Base-by-base conservation (phyloP, 345 rosid genomes). In the Pelargonium nanum region DNA sequence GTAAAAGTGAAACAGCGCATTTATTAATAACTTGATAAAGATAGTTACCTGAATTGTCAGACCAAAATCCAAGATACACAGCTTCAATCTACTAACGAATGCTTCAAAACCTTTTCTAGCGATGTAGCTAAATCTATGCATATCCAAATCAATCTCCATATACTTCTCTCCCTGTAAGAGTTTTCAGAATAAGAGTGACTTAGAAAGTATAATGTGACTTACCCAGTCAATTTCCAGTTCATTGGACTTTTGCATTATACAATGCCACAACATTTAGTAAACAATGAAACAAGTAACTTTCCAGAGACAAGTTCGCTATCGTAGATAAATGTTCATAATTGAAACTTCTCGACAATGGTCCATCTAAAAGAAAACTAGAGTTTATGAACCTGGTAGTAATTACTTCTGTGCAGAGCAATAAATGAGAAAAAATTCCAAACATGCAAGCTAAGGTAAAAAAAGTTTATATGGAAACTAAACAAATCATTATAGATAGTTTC, bases 121-220 rank as follows among this genome's bases (percentile, higher is more conserved):
- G 48, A 87, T 74, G 77, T 79, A 84, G 75, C 91, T 75, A 68
- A 84, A 87, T 70, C 87, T 76, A 57, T 87, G 91, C 77, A 87
- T 78, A 69, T 87, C 95, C 6, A 87, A 58, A 68, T 87, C 95
- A 60, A 87, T 84, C 78, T 87, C 91, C n/a, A 87, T 74, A 77
- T 84, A 84, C 66, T 82, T 82, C 20, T 77, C 82, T 23, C 95
- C 95, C 91, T 84, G 67, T 32, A 56, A 52, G 2, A 17, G 4
- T 51, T 10, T 19, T 17, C 19, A 19, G 21, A 51, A 51, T 34
- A 3, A 17, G 20, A 17, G 52, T 28, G 4, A 28, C 34, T 28
- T 28, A 28, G 34, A 28, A 28, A 4, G 4, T 28, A 28, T 28
- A 28, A 3, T 28, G 34, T 28, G 34, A 28, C 34, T 28, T 28